A percentile compares a stretch with the other conserved stretches of the same genome.
phyloP scores from a whole-genome alignment of 768 basidiomycete genomes.

The Boletus rubroflammeus region DNA sequence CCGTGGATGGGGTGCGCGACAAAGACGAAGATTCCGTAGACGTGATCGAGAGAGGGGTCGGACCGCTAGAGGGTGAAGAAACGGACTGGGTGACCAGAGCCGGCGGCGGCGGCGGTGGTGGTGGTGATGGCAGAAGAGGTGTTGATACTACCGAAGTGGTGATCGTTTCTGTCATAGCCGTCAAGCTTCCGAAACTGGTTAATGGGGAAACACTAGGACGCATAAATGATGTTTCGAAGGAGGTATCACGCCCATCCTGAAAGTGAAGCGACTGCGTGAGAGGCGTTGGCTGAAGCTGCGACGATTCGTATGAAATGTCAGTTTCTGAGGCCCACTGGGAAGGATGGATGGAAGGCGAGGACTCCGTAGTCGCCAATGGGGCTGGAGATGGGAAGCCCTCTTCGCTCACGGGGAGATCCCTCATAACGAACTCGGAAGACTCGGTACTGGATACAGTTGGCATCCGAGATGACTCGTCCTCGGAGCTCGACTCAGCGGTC shows the following conservation, averaged over 20 bases:
- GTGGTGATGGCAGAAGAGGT: background rate
- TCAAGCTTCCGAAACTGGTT: conserved; percentile 31
- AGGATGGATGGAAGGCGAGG: conserved; percentile 38
- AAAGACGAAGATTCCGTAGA: conserved; percentile 29
- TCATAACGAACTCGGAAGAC: conserved; percentile 34
- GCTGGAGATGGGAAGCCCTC: conserved; percentile 31
- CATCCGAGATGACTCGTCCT: conserved; percentile 28
- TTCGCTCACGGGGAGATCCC: conserved; percentile 29
- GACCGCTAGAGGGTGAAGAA: conserved; percentile 33
- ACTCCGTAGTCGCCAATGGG: conserved; percentile 34
- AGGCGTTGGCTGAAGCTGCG: conserved; percentile 68
- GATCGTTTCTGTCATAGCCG: conserved; percentile 34
- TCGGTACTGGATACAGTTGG: conserved; percentile 42
- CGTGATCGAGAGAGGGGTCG: conserved; percentile 31
- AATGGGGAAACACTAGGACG: conserved; percentile 51
- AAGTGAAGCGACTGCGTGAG: conserved; percentile 49
- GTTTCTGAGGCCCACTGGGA: conserved; percentile 61
- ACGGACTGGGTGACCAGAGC: conserved; percentile 24
- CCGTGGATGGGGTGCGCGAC: conserved; percentile 37
- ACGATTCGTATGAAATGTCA: conserved; percentile 72
- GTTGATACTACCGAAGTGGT: conserved; percentile 22
- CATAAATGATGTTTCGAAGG: conserved; percentile 73
- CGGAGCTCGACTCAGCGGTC: conserved; percentile 32
- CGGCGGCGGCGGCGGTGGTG: conserved; percentile 3
- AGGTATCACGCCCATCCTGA: conserved; percentile 58